Conservation (phyloP, 805 yeast genomes). For the Myxozyma nipponensis region DNA sequence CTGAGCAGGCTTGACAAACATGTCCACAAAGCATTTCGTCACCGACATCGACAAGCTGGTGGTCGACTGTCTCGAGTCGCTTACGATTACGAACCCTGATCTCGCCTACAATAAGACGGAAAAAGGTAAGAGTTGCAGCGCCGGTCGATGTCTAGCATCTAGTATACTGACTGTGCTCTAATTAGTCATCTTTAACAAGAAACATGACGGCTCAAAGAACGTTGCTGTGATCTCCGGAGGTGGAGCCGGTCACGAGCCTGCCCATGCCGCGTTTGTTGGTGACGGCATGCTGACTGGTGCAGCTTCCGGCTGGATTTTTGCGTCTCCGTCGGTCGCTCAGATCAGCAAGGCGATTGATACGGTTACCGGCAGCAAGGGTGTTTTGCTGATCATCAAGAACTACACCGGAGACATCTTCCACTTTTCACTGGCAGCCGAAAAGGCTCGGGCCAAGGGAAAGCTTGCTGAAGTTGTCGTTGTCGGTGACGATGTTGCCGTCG, state of each 20-base stretch:
- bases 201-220: constrained; percentile 31
- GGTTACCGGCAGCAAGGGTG: constrained; percentile 47
- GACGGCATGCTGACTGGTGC: constrained; percentile 79
- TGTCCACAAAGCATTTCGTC: constrained; percentile 36
- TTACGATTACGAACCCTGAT: constrained; percentile 53
- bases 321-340: constrained; percentile 92
- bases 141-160: too few relatives aligned
- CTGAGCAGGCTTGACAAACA: too few relatives aligned
- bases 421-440: constrained; percentile 86
- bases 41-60: constrained; percentile 35
- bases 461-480: constrained; percentile 70
- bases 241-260: constrained; percentile 94
- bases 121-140: constrained; percentile 53
- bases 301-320: constrained; percentile 87
- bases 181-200: constrained; percentile 28
- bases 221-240: constrained; percentile 84
- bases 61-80: constrained; percentile 48
- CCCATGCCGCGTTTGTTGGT: constrained; percentile 90
- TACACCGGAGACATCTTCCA: constrained; percentile 93
- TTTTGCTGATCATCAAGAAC: constrained; percentile 77
- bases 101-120: constrained; percentile 53
- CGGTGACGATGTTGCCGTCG: constrained; percentile 92
- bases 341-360: constrained; percentile 59
- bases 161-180: neutral
- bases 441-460: constrained; percentile 75